phyloP scores from a whole-genome alignment of 1,284 basidiomycete species.

The Naganishia sp. region DNA sequence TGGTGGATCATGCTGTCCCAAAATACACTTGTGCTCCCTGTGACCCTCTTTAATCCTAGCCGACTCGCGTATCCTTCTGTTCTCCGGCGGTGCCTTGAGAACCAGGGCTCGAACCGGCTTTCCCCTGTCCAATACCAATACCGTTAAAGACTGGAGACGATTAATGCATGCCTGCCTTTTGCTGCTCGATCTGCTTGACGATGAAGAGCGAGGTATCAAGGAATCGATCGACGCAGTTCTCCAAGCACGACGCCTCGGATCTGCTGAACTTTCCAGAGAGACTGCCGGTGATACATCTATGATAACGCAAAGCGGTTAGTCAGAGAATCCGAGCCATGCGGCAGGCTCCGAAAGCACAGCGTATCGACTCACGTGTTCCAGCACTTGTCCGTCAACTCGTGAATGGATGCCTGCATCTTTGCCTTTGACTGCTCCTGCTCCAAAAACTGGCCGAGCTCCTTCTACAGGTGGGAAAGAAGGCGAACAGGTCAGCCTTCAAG shows the following conservation, averaged over 20 bases:
- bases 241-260: conserved; percentile 78
- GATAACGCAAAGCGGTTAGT: conserved; percentile 34
- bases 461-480: conserved; percentile 57
- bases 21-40: background rate
- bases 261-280: conserved; percentile 83
- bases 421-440: conserved; percentile 87
- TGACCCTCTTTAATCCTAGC: background rate
- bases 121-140: no score
- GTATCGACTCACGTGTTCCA: conserved; percentile 77
- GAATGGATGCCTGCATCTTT: conserved; percentile 64
- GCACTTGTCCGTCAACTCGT: conserved; percentile 55
- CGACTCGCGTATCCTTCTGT: background rate
- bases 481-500: no score
- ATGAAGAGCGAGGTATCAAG: conserved; percentile 87
- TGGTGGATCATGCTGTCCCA: background rate
- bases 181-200: conserved; percentile 73
- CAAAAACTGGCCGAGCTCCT: conserved; percentile 79
- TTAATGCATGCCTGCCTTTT: conserved; percentile 41
- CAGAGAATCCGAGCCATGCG: background rate
- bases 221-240: conserved; percentile 92
- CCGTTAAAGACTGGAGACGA: no score
- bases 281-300: conserved; percentile 79
- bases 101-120: no score
- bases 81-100: no score
- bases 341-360: background rate